A percentile compares a stretch with the other conserved stretches of the same genome.
phyloP scores from a whole-genome alignment of 495 filamentous ascomycete species.

The Penicillium parvum region DNA sequence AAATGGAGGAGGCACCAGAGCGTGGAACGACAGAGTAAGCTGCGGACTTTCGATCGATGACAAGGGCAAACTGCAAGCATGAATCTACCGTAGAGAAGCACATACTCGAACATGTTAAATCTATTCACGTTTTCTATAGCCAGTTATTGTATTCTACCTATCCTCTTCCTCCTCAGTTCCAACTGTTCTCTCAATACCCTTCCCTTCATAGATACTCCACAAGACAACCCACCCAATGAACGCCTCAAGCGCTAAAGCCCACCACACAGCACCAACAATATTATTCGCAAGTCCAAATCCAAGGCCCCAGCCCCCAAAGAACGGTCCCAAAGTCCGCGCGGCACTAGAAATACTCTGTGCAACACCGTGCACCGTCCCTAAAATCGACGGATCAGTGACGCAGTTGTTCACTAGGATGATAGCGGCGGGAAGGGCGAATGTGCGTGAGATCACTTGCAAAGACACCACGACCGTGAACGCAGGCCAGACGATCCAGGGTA shows the following conservation, averaged over 20 bases:
- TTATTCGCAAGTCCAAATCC: slow-evolving; percentile 61
- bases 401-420: slow-evolving; percentile 68
- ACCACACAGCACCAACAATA: slow-evolving; percentile 67
- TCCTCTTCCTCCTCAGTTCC: slow-evolving; percentile 20
- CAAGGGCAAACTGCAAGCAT: no score
- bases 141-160: no score
- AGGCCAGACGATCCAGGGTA: slow-evolving; percentile 47
- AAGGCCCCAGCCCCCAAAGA: slow-evolving; percentile 59
- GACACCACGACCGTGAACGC: slow-evolving; percentile 57
- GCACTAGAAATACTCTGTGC: slow-evolving; percentile 59
- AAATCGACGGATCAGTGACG: slow-evolving; percentile 54
- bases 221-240: slow-evolving; percentile 47
- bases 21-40: no score
- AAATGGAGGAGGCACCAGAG: no score
- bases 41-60: no score
- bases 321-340: slow-evolving; percentile 61
- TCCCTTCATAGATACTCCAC: slow-evolving; percentile 52
- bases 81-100: no score
- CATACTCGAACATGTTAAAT: no score
- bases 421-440: slow-evolving; percentile 64
- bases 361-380: slow-evolving; percentile 68
- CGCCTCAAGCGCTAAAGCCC: slow-evolving; percentile 53
- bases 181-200: slow-evolving; percentile 35
- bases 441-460: slow-evolving; percentile 66
- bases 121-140: no score